These are phyloP conservation scores for Lonicera japonica DNA, from an alignment of 129 eudicot genomes.

Conservation along the genomic window DNA sequence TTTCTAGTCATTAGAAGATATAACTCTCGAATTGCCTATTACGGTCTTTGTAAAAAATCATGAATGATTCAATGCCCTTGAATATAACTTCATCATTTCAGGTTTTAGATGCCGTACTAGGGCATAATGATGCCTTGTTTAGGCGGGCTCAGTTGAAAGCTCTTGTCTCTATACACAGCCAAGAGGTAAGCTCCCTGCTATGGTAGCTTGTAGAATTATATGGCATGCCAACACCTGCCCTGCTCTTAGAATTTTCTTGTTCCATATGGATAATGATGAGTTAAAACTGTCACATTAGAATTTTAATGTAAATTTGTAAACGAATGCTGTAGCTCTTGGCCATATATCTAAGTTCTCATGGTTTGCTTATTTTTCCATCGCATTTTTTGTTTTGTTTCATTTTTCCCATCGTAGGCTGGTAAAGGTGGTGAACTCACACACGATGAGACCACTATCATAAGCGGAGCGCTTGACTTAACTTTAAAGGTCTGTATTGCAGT, in stretches of 20 bases:
- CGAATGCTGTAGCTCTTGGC: not conserved
- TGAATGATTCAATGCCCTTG: not conserved
- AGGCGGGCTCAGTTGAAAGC: conserved; percentile 96
- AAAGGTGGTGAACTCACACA: conserved; percentile 97
- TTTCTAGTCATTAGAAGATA: not conserved
- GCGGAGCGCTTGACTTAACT: conserved; percentile 97
- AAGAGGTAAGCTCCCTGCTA: conserved; percentile 54
- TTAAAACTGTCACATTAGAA: not conserved
- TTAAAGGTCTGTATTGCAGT: conserved; percentile 49
- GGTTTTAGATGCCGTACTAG: conserved; percentile 79
- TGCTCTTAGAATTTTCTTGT: no score
- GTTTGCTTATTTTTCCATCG: not conserved
- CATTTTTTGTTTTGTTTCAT: not conserved
- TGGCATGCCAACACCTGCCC: no score
- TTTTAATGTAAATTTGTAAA: not conserved
- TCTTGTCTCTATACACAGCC: conserved; percentile 85
- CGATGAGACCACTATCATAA: conserved; percentile 88
- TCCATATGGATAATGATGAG: no score
- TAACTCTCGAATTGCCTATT: not conserved
- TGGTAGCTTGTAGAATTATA: conserved; percentile 3
- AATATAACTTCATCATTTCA: conserved; percentile 20
- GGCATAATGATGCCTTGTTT: conserved; percentile 73
- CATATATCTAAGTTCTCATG: conserved; percentile 6
- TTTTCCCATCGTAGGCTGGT: conserved; percentile 60
- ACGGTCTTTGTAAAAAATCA: not conserved